Evolutionary conservation across 1,139 yeast species (phyloP), one percentile per base, ranked within the genome.

Genomic region (Suhomyces ambrosiae): DNA sequence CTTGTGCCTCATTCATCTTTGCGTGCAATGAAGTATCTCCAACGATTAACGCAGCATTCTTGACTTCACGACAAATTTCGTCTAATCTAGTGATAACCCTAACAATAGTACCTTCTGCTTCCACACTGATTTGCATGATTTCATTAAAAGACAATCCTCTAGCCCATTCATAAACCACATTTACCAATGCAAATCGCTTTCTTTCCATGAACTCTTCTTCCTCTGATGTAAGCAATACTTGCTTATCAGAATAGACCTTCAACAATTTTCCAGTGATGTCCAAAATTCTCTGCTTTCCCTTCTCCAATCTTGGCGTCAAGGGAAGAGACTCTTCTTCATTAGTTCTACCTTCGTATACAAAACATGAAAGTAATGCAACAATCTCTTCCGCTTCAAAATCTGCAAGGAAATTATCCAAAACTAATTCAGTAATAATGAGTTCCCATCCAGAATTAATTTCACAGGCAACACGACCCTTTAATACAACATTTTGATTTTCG

Each of bases 161-260:
- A 1, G 97, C 97, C 99, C 99, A 92, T 62, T 92, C 97, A 58
- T 92, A 92, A 3, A 92, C 96, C 9, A 89, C 96, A 58, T 89
- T 92, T 61, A 87, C 86, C 54, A 92, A 71, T 0, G 94, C 96
- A 63, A 92, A 92, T 49, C 98, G 69, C 52, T 88, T 83, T 49
- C 85, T 76, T 44, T 88, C 95, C 45, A 82, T 63, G 52, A 89
- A 90, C 46, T 85, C 88, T 36, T 84, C 85, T 53, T 92, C 98
- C 41, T 90, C 97, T 12, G 83, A 74, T 0, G 96, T 87, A 47
- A 89, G 64, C 11, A 82, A 67, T 8, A 92, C 88, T 54, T 84
- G 89, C 48, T 84, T 79, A 32, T 74, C 75, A 28, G 76, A 76
- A 50, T 79, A 88, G 2, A 86, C 82, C 23, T 68, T 65, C 48